Base-by-base conservation (phyloP, 1,139 yeast species). In the Lodderomyces parapsilosis region DNA sequence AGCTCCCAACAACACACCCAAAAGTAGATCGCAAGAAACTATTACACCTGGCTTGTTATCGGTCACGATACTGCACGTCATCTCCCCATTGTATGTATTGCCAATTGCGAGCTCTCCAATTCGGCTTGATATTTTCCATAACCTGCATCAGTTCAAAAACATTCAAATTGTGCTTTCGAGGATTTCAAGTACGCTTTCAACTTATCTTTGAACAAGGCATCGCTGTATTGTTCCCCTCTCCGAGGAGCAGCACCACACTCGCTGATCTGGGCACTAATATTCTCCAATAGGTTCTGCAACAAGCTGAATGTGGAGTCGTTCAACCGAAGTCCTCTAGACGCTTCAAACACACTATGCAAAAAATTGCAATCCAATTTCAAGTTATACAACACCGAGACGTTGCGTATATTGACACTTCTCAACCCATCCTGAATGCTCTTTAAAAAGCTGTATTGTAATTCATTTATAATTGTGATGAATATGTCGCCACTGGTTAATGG, bases 401-500 rank as follows among this genome's bases (percentile, higher is more conserved):
- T 15, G 11, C 11, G 17, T 9, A 22, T 8, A 11, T 58, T 55
- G 13, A 63, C 44, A 27, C 52, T 43, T 47, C 74, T 50, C 36
- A 68, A 54, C 39, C 62, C 57, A 46, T 63, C 73, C 46, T 71
- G 56, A 19, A 68, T 60, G 27, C 55, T 60, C 49, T 67, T 66
- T 45, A 71, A 53, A 41, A 66, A 66, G 37, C 59, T 63, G 38
- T 62, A 61, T 49, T 73, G 78, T 32, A 73, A 58, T 43, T 72
- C 76, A 44, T 65, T 66, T 4, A 71, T 59, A 10, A 73, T 65
- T 30, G 60, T 65, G 14, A 62, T 55, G 43, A 72, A 71, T 2
- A 70, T 64, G 10, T 64, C 69, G 9, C 53, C 53, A 15, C 70
- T 71, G 1, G 77, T 71, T 11, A 73, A 62, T 7, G 78, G 78